These are phyloP conservation scores for Panaeolus papilionaceus DNA, from an alignment of 768 basidiomycete species.

Conservation along the genomic window DNA sequence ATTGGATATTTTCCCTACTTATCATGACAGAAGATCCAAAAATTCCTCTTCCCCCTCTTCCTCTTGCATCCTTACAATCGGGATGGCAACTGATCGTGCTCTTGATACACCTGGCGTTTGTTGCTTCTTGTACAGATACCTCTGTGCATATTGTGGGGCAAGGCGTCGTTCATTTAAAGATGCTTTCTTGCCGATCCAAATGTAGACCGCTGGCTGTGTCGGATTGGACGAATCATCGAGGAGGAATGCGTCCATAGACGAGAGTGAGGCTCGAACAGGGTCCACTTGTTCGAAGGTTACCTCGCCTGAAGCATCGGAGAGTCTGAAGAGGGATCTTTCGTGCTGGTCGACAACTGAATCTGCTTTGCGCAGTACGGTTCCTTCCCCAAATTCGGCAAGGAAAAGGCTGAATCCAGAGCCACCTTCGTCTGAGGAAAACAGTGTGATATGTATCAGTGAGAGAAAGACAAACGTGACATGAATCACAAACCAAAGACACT, in stretches of 20 bases:
- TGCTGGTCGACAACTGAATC: constrained; percentile 19
- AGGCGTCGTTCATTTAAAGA: constrained; percentile 55
- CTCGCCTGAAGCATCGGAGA: constrained; percentile 53
- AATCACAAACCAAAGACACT: constrained; percentile 53
- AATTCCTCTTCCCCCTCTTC: constrained; percentile 59
- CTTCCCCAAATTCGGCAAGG: constrained; percentile 52
- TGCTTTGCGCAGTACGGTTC: constrained; percentile 27
- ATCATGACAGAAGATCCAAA: constrained; percentile 29
- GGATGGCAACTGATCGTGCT: constrained; percentile 38
- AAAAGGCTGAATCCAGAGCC: constrained; percentile 52
- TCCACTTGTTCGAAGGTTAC: constrained; percentile 44
- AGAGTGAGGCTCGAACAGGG: constrained; percentile 41
- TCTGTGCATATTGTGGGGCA: constrained; percentile 61
- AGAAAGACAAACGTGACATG: not conserved
- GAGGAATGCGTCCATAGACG: constrained; percentile 57
- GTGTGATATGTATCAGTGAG: not conserved
- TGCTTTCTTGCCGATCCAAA: constrained; percentile 62
- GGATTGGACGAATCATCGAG: constrained; percentile 48
- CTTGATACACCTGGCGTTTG: constrained; percentile 26
- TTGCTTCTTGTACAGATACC: constrained; percentile 51
- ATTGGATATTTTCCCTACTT: not conserved
- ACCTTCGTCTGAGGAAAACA: constrained; percentile 52
- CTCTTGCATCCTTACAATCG: constrained; percentile 60
- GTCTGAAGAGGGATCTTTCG: constrained; percentile 39
- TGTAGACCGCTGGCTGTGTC: constrained; percentile 51